Conservation (phyloP, 345 rosid species). For the Eutrema heterophyllum region DNA sequence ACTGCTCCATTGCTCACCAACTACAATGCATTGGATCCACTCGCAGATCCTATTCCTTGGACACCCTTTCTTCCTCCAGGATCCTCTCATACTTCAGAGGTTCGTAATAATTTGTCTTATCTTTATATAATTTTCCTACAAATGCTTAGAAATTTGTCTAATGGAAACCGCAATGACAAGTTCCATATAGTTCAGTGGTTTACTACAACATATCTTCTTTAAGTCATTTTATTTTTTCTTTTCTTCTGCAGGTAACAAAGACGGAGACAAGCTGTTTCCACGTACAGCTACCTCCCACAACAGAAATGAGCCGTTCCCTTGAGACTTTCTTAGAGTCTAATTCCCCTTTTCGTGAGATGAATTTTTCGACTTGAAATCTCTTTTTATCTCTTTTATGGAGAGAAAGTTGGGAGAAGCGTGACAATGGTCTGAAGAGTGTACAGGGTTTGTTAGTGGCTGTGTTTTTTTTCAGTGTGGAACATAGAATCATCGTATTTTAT, state of each 20-base stretch:
- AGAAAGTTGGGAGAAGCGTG: slow-evolving; percentile 1
- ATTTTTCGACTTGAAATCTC: slow-evolving; percentile 17
- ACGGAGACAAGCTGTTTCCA: slow-evolving; percentile 33
- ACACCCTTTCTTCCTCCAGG: too few species aligned
- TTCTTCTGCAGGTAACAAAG: slow-evolving; percentile 27
- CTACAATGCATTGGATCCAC: too few species aligned
- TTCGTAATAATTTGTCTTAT: slow-evolving; percentile 23
- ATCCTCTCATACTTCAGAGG: slow-evolving; percentile 66
- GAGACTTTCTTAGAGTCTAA: background rate
- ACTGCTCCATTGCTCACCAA: too few species aligned
- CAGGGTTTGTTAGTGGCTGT: slow-evolving; percentile 25
- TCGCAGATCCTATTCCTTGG: too few species aligned
- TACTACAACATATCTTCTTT: background rate
- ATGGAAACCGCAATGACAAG: too few species aligned
- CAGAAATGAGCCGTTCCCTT: slow-evolving; percentile 16
- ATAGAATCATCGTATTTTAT: slow-evolving; percentile 5
- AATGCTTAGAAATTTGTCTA: background rate
- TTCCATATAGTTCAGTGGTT: background rate
- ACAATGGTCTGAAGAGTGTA: slow-evolving; percentile 17
- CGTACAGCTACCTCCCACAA: slow-evolving; percentile 29
- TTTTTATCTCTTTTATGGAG: background rate
- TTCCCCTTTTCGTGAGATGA: slow-evolving; percentile 10
- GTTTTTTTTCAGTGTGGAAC: too few species aligned
- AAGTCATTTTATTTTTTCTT: background rate
- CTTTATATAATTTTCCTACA: background rate